These are phyloP conservation scores for Clavispora santaluciae DNA, from an alignment of 805 yeast genomes.

Conservation along the genomic window DNA sequence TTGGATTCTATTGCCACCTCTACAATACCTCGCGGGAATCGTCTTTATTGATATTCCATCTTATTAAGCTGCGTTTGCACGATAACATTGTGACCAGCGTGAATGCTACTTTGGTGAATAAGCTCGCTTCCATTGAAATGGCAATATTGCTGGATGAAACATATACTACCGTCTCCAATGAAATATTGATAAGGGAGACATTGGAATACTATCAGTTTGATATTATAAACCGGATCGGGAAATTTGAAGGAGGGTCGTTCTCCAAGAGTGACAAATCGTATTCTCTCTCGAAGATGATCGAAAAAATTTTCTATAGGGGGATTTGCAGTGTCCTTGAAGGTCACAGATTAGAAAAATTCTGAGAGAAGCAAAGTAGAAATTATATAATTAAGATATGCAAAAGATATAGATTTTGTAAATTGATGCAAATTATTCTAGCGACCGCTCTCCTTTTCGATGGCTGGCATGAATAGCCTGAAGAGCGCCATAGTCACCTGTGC, in stretches of 20 bases:
- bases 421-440: neutral
- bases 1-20: neutral
- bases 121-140: neutral
- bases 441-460: constrained; percentile 44
- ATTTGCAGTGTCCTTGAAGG: constrained; percentile 36
- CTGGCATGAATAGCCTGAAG: constrained; percentile 58
- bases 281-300: constrained; percentile 5
- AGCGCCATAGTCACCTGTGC: constrained; percentile 83
- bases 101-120: neutral
- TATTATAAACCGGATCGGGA: neutral
- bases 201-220: neutral
- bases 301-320: constrained; percentile 34
- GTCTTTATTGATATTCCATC: neutral
- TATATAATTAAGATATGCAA: neutral
- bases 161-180: neutral
- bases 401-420: neutral
- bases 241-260: neutral
- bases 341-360: constrained; percentile 25
- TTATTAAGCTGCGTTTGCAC: neutral
- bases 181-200: neutral
- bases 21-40: neutral
- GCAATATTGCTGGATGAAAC: neutral
- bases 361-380: neutral
- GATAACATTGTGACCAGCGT: neutral
- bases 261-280: neutral